Base-by-base conservation (phyloP, 1,284 basidiomycete species). In the Ustilago nuda region DNA sequence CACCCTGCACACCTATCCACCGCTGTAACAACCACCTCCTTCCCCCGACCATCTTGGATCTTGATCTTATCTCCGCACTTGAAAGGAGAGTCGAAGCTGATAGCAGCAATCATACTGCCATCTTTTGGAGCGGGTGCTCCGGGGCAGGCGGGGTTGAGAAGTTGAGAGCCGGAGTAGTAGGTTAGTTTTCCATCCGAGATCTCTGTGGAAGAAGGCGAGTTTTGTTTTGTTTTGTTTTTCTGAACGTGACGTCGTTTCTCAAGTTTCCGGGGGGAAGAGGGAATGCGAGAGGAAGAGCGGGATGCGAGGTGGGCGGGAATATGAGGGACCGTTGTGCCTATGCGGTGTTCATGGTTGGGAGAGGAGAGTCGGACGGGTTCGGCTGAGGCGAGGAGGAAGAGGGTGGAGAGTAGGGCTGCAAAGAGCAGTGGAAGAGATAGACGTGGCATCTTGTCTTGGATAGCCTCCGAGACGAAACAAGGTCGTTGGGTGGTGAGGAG, bases 1-100 rank as follows among this genome's bases (percentile, higher is more conserved):
- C 76, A 78, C 0, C 54, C 66, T 0, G 64, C 66, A 43, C 76
- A 78, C 5, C 46, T 43, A 43, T 78, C 76, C 12, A 71, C 61
- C 3, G 61, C 66, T 1, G 68, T 75, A 2, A 78, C 76, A 8
- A 51, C 17, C 2, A 54, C 66, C 0, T 43, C 15, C 9, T 56
- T 63, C 2, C 68, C 71, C 2, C 56, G 4, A 1, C 32, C 17
- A 17, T 61, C 52, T 8, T 48, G 30, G 59, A 70, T 66, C 17
- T 33, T 54, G 19, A 77, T 54, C n/a, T 37, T 15, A 27, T 77
- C 75, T 6, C 75, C 75, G 33, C 75, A 77, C 33, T 50, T 6
- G 54, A 72, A 72, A 12, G 74, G 74, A 12, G 39, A 43, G 11
- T 66, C 61, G 60, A 56, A 48, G 19, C 62, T 66, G 59, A 76